Base-by-base conservation (phyloP, 768 basidiomycete genomes). In the Psilocybe cyanescens region DNA sequence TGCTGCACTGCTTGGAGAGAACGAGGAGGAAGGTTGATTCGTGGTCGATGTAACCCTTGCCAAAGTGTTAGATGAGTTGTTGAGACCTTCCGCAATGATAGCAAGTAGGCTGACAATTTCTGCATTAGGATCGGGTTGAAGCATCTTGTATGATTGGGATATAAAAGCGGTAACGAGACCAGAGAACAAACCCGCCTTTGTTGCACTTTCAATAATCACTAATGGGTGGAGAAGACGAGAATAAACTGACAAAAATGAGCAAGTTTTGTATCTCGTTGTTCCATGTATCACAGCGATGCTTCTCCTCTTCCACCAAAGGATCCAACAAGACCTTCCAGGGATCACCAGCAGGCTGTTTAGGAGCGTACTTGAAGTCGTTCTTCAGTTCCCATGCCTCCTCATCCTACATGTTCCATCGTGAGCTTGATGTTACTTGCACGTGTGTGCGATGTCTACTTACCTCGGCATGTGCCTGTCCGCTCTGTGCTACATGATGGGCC, bases 111-210 rank as follows among this genome's bases (percentile, higher is more conserved):
- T 48, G 31, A 57, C 45, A 8, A 49, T 17, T 2, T 57, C 31
- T 17, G 30, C 35, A n/a, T 48, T 48, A 4, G 56, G 56, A 35
- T 57, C 56, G 5, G 46, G 56, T 30, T 48, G 56, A n/a, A 57
- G 31, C 8, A 30, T 57, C 31, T 57, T 46, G 33, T 48, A 57
- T 3, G 56, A 48, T 49, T 57, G 44, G 19, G 47, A 14, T 9
- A 57, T 35, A 28, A 57, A 57, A 3, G 47, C 45, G n/a, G 46
- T 35, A 1, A 49, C 30, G 5, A 57, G n/a, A 33, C 56, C 47
- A 1, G 56, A 57, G 33, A 57, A 57, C 33, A 57, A n/a, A 49
- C 46, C 56, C 33, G 56, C 56, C 56, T 57, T 28, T 37, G 33
- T 35, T n/a, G 9, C 28, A 53, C 3, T 7, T 12, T 37, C 14